Percentiles rank a stretch among this genome's conserved stretches.
These are phyloP conservation scores for Bothriochloa decipiens DNA, from an alignment of 176 grass and related monocot species.

Conservation along the genomic window DNA sequence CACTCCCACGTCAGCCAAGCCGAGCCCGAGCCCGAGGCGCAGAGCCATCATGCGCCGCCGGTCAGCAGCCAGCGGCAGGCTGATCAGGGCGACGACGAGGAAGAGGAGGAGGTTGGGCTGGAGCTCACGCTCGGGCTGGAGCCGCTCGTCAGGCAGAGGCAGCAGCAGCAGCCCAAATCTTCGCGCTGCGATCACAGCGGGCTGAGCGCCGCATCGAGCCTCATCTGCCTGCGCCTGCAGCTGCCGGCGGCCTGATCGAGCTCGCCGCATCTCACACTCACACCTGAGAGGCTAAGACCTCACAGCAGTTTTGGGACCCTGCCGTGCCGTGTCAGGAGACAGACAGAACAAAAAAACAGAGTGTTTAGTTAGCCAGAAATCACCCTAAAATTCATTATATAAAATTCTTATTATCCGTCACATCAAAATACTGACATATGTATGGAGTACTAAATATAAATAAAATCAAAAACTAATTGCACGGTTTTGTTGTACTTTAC, in stretches of 20 bases:
- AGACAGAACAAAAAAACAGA: too few relatives aligned
- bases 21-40: conserved; percentile 20
- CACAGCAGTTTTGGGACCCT: conserved; percentile 20
- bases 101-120: conserved; percentile 39
- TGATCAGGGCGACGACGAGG: background rate
- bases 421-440: too few relatives aligned
- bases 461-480: too few relatives aligned
- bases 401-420: too few relatives aligned
- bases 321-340: conserved; percentile 24
- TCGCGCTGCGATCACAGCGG: conserved; percentile 11
- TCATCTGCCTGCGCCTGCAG: conserved; percentile 34
- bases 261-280: background rate
- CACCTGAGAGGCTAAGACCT: background rate
- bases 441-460: too few relatives aligned
- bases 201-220: conserved; percentile 15
- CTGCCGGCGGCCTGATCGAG: conserved; percentile 24
- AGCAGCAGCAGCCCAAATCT: background rate
- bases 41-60: background rate
- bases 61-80: background rate
- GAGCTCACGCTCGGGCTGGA: conserved; percentile 60
- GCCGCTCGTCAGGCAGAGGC: background rate
- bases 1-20: conserved; percentile 69
- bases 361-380: too few relatives aligned
- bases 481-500: too few relatives aligned
- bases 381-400: too few relatives aligned